Evolutionary conservation across 306 rosid species (phyloP).

Genomic region (Hippophae tibetana): DNA sequence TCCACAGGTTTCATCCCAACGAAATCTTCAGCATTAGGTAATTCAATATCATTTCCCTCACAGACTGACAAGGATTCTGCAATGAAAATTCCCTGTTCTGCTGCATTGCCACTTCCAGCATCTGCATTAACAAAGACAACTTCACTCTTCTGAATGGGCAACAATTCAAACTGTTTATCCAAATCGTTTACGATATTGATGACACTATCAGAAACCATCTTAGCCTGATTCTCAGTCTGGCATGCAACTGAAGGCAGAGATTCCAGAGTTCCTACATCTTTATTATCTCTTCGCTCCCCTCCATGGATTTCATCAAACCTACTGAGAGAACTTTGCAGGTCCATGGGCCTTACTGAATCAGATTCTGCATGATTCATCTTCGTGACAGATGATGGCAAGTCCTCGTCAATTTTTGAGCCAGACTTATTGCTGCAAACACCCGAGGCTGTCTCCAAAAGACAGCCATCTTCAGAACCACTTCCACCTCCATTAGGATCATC

Average conservation of each 20-base stretch:
- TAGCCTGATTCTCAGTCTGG: conserved; percentile 27
- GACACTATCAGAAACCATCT: conserved; percentile 24
- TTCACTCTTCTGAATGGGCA: conserved; percentile 19
- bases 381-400: conserved; percentile 30
- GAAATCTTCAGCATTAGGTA: conserved; percentile 20
- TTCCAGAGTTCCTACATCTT: conserved; percentile 18
- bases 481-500: conserved; percentile 62
- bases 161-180: conserved; percentile 22
- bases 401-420: conserved; percentile 46
- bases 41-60: conserved; percentile 22
- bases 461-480: conserved; percentile 69
- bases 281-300: conserved; percentile 16
- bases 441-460: conserved; percentile 47
- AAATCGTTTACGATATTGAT: conserved; percentile 19
- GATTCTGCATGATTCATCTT: conserved; percentile 33
- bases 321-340: conserved; percentile 25
- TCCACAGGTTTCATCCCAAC: conserved; percentile 27
- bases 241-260: conserved; percentile 29
- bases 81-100: conserved; percentile 23
- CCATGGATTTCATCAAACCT: conserved; percentile 30
- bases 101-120: conserved; percentile 22
- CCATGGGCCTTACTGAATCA: conserved; percentile 32
- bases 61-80: conserved; percentile 20
- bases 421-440: conserved; percentile 43
- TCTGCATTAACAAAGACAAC: conserved; percentile 21